Evolutionary conservation across 305 asterid species (phyloP).

Genomic region (Fraxinus sp.): DNA sequence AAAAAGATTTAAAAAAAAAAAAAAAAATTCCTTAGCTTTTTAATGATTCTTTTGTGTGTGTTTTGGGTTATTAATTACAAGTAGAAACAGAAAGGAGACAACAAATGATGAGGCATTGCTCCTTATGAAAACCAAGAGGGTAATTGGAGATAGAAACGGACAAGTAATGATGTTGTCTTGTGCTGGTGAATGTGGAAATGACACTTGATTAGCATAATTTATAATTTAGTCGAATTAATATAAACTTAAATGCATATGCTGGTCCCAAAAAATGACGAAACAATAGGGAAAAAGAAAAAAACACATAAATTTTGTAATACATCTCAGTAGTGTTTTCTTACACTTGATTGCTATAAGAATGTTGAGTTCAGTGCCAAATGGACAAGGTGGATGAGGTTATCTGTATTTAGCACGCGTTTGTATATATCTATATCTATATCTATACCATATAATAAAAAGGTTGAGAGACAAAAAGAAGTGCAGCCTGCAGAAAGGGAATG

Average conservation of each 20-base stretch:
- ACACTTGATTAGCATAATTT: slow-evolving; percentile 13
- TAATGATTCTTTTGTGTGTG: neutral
- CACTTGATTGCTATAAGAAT: neutral
- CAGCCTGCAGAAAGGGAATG: slow-evolving; percentile 32
- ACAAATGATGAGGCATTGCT: slow-evolving; percentile 31
- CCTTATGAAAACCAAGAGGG: slow-evolving; percentile 32
- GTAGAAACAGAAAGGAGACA: slow-evolving; percentile 8
- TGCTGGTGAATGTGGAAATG: slow-evolving; percentile 39
- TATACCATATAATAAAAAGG: slow-evolving; percentile 11
- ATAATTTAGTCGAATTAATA: neutral
- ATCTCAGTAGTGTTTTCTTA: neutral
- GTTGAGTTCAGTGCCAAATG: slow-evolving; percentile 9
- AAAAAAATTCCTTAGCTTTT: neutral
- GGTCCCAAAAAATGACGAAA: neutral
- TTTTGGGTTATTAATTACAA: neutral
- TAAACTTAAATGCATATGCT: neutral
- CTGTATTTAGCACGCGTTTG: slow-evolving; percentile 50
- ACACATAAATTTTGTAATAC: neutral
- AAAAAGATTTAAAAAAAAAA: neutral
- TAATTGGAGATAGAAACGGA: slow-evolving; percentile 35
- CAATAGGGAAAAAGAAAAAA: neutral
- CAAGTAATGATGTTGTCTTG: slow-evolving; percentile 56
- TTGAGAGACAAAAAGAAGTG: slow-evolving; percentile 6
- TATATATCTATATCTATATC: slow-evolving; percentile 1
- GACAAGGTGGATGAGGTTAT: slow-evolving; percentile 30